Percentiles rank a stretch among this genome's conserved stretches.
phyloP scores from a whole-genome alignment of 176 grass and related monocot species.

The Aegilops longissima region DNA sequence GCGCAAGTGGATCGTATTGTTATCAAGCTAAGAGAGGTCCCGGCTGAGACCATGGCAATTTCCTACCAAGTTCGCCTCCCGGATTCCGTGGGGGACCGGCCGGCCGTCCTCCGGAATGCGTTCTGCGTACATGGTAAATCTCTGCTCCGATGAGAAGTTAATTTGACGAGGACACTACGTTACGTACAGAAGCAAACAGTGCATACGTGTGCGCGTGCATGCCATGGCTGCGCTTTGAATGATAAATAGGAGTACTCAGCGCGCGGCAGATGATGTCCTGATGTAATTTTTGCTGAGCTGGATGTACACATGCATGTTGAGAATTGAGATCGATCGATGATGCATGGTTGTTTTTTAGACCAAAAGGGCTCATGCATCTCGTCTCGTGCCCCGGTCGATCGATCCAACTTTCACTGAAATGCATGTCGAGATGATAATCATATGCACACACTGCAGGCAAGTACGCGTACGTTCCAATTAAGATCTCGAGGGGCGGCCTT shows the following conservation, averaged over 20 bases:
- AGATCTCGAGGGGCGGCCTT: conserved; percentile 17
- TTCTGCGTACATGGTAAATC: conserved; percentile 13
- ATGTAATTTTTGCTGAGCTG: background rate
- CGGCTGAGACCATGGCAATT: conserved; percentile 40
- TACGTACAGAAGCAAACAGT: conserved; percentile 30
- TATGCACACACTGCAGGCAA: background rate
- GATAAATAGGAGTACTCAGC: background rate
- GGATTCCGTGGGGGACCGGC: conserved; percentile 32
- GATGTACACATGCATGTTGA: background rate
- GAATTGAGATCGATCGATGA: background rate
- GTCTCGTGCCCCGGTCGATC: background rate
- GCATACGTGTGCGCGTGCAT: background rate
- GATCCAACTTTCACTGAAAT: conserved; percentile 23
- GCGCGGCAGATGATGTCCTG: background rate
- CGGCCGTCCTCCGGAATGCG: conserved; percentile 28
- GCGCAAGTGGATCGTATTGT: conserved; percentile 30
- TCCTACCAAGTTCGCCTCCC: conserved; percentile 35
- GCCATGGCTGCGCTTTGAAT: background rate
- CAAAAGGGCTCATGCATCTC: background rate
- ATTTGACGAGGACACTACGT: conserved; percentile 26
- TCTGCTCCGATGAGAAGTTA: conserved; percentile 32
- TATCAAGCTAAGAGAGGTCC: conserved; percentile 30
- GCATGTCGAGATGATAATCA: conserved; percentile 15
- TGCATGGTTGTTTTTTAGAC: background rate
- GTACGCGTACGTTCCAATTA: conserved; percentile 2